Conservation (phyloP, 805 yeast species). For the Hanseniaspora jakobsenii region DNA sequence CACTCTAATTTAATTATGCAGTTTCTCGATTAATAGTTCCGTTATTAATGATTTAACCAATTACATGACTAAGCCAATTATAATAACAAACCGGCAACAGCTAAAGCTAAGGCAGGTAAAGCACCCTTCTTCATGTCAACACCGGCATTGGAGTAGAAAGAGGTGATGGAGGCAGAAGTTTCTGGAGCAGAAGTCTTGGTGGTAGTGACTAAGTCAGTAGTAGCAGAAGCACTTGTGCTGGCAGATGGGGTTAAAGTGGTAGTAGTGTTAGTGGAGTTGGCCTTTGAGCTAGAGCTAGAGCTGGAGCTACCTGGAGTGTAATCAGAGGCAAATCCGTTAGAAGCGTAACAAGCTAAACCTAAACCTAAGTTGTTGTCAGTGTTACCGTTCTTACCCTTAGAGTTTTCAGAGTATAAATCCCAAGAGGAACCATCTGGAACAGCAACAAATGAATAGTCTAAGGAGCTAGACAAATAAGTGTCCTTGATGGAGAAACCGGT, state of each 20-base stretch:
- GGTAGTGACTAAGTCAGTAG: background rate
- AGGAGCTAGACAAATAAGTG: slow-evolving; percentile 30
- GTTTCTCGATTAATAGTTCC: too few relatives aligned
- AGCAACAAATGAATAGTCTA: slow-evolving; percentile 30
- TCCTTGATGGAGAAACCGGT: slow-evolving; percentile 32
- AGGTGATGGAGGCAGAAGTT: slow-evolving; percentile 14
- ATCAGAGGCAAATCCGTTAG: slow-evolving; percentile 20
- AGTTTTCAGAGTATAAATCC: slow-evolving; percentile 10
- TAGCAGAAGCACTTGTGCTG: slow-evolving; percentile 14
- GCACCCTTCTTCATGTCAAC: background rate
- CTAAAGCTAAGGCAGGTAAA: too few relatives aligned
- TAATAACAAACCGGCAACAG: too few relatives aligned
- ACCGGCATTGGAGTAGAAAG: background rate
- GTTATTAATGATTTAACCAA: too few relatives aligned
- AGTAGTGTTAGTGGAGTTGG: slow-evolving; percentile 10
- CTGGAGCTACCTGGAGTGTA: slow-evolving; percentile 17
- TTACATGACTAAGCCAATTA: too few relatives aligned
- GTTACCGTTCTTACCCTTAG: slow-evolving; percentile 13
- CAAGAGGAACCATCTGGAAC: slow-evolving; percentile 27
- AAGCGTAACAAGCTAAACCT: slow-evolving; percentile 20
- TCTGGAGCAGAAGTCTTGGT: slow-evolving; percentile 13
- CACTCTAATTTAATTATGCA: too few relatives aligned
- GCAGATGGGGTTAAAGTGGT: slow-evolving; percentile 18
- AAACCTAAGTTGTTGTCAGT: slow-evolving; percentile 17
- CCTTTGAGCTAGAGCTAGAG: slow-evolving; percentile 14